A percentile compares a stretch with the other conserved stretches of the same genome.
Conservation (phyloP, 768 basidiomycete genomes). For the Amanita pseudoporphyria region DNA sequence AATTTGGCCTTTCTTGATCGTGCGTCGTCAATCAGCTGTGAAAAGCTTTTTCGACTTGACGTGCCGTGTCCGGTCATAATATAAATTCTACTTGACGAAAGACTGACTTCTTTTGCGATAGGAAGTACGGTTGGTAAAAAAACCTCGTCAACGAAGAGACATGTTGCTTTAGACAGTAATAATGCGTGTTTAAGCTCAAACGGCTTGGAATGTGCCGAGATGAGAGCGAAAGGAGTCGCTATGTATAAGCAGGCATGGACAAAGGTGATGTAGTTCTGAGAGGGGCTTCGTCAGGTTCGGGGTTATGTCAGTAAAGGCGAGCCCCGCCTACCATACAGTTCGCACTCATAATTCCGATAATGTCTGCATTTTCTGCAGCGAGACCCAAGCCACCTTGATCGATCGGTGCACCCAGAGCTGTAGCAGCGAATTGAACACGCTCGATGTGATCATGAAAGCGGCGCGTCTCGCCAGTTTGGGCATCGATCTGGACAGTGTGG, state of each 20-base stretch:
- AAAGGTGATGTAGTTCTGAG: conserved; percentile 26
- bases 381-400: conserved; percentile 50
- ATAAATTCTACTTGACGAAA: conserved; percentile 36
- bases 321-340: conserved; percentile 49
- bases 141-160: conserved; percentile 25
- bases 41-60: conserved; percentile 31
- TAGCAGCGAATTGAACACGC: conserved; percentile 43
- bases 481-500: conserved; percentile 47
- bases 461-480: conserved; percentile 34
- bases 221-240: conserved; percentile 24
- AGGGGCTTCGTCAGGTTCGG: not conserved
- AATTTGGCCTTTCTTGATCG: conserved; percentile 27
- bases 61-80: conserved; percentile 33
- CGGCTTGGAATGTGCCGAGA: conserved; percentile 27
- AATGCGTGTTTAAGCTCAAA: conserved; percentile 29
- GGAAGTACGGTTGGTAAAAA: conserved; percentile 21
- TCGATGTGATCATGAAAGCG: conserved; percentile 40
- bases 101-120: conserved; percentile 23
- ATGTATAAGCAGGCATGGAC: conserved; percentile 22
- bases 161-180: conserved; percentile 21
- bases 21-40: conserved; percentile 32
- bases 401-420: conserved; percentile 39
- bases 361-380: conserved; percentile 34
- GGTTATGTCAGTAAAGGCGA: not conserved
- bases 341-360: conserved; percentile 61